Percentiles rank a stretch among this genome's conserved stretches.
Evolutionary conservation across 2,329 filamentous ascomycete genomes (phyloP).

Genomic region (Elsinoe arachidis): DNA sequence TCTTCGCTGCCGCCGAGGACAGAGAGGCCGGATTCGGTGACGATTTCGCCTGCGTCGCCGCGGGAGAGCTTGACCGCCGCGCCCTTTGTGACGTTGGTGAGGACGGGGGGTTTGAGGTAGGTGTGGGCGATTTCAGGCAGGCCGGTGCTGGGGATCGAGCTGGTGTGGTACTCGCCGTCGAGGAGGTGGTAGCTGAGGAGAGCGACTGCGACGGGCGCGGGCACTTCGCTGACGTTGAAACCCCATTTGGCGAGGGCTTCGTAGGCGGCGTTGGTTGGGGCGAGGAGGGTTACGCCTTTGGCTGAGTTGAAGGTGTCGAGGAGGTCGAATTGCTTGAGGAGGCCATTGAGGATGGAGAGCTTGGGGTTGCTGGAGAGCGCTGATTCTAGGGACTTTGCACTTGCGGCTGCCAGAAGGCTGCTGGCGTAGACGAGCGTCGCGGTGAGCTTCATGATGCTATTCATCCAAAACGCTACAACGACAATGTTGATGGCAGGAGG

Average conservation of each 20-base stretch:
- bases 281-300: constrained; percentile 16
- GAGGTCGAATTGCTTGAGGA: constrained; percentile 16
- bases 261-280: constrained; percentile 16
- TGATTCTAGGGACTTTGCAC: constrained; percentile 9
- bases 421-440: not conserved
- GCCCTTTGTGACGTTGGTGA: constrained; percentile 15
- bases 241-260: constrained; percentile 14
- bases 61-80: constrained; percentile 17
- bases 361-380: constrained; percentile 3
- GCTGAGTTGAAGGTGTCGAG: constrained; percentile 14
- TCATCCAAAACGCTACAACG: too few relatives aligned
- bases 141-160: constrained; percentile 7
- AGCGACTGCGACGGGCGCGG: constrained; percentile 15
- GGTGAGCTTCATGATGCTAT: constrained; percentile 1
- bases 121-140: constrained; percentile 15
- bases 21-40: constrained; percentile 17
- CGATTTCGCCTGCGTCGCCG: not conserved
- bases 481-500: not conserved
- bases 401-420: not conserved
- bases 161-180: constrained; percentile 13
- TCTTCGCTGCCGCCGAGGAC: constrained; percentile 16
- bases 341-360: constrained; percentile 16
- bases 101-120: constrained; percentile 14
- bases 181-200: constrained; percentile 18
- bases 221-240: constrained; percentile 18